Base-by-base conservation (phyloP, 1,139 yeast species). In the Ashbya aceris region DNA sequence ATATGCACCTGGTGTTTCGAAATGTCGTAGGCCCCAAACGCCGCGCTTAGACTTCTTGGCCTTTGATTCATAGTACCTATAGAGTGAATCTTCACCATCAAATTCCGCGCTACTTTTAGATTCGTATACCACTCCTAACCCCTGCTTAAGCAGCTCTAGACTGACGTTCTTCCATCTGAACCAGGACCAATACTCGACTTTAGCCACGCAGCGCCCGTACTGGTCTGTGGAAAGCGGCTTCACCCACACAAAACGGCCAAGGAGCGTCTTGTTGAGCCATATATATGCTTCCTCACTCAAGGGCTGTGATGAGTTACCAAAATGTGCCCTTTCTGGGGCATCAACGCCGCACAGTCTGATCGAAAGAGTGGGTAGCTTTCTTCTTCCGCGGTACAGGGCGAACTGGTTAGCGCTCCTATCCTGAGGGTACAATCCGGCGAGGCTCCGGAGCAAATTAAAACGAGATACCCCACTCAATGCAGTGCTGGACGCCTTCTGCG, bases 291-390 rank as follows among this genome's bases (percentile, higher is more conserved):
- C 97, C 39, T 79, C 85, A 28, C 95, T 77, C 56, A 66, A 83
- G 0, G 94, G 94, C 58, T 91, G 98, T 0, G 95, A 83, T 0
- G 95, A 89, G 49, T 83, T 83, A 1, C 99, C 99, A 65, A 86
- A 91, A 67, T 91, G 97, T 1, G 95, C 76, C 34, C 94, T 67
- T 59, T 91, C 99, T 1, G 99, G 99, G 0, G 99, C 98, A 68
- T 91, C 99, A n/a, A 91, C 79, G 0, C 97, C 99, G 61, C 94
- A 83, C 28, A 91, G 64, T 39, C 99, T 69, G 10, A 93, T 76
- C 64, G 66, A 51, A 26, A 61, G 75, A 71, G 66, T 61, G 8
- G 61, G 55, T 10, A 59, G 44, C 27, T 76, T 65, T 2, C 85
- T 75, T 53, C 76, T 73, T 50, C 77, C 78, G 52, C 76, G 77